Evolutionary conservation across 2,329 filamentous ascomycete species (phyloP).

Genomic region (Xylariaceae sp.): DNA sequence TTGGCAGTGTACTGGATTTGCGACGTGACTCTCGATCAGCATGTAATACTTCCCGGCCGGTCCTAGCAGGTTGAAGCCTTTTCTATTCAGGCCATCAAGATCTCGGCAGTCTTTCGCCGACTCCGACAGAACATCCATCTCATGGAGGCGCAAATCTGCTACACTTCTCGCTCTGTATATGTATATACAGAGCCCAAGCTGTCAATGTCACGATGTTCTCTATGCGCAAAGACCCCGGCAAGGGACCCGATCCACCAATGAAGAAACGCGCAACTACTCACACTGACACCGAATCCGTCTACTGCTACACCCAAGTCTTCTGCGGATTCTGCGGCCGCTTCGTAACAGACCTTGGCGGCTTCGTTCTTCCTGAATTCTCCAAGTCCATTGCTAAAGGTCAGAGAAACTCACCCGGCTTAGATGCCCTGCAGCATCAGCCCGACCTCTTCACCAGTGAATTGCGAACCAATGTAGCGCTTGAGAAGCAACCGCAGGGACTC

Average conservation of each 20-base stretch:
- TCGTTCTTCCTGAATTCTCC: neutral
- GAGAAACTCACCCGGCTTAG: neutral
- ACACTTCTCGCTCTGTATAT: too few relatives aligned
- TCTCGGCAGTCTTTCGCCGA: too few relatives aligned
- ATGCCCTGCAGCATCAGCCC: neutral
- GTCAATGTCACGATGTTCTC: too few relatives aligned
- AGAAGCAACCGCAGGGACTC: conserved; percentile 1
- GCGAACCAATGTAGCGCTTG: neutral
- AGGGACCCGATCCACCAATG: neutral
- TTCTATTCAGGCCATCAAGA: too few relatives aligned
- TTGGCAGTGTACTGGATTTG: too few relatives aligned
- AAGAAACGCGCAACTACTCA: neutral
- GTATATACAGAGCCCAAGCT: too few relatives aligned
- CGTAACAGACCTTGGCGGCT: conserved; percentile 5
- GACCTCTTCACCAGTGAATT: neutral
- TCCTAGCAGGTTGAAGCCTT: too few relatives aligned
- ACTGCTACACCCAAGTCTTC: conserved; percentile 6
- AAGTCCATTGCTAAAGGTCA: neutral
- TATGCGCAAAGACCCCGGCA: neutral
- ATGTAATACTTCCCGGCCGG: too few relatives aligned
- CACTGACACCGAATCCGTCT: neutral
- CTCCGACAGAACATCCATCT: too few relatives aligned
- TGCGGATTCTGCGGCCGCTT: conserved; percentile 7
- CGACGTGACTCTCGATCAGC: too few relatives aligned
- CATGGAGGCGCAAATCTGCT: too few relatives aligned